Evolutionary conservation across 2,329 filamentous ascomycete genomes (phyloP), one percentile per base, ranked within the genome.

Genomic region (Apiospora hydei): DNA sequence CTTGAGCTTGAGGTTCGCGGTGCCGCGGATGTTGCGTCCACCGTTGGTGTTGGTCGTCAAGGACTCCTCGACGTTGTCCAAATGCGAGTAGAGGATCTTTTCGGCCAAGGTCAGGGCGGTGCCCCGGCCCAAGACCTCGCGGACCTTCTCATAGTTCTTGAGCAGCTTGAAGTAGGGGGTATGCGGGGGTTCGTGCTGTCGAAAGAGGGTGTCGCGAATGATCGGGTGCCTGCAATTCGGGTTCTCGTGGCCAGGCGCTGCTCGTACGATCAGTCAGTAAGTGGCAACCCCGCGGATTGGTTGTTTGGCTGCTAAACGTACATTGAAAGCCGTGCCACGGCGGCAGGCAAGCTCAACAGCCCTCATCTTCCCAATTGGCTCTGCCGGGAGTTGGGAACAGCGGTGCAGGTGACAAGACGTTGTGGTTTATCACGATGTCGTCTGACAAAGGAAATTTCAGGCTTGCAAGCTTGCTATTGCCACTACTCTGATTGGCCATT

Each of bases 21-120:
- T 91, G 76, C 96, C 96, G 57, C 96, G 91, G 74, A 99, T 92
- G 79, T 92, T 89, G 69, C 89, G 89, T 76, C 95, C 96, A 88
- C 95, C 94, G 83, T 94, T 89, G 69, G 95, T 98, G 79, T 91
- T 90, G 70, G 89, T 90, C 73, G 98, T 87, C 70, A 99, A 89
- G 49, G 94, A 95, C 82, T 97, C 95, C 83, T 98, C 95, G 8
- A 92, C 90, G 79, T 94, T 93, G 84, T 96, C 92, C 75, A 99
- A 87, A 85, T 99, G 96, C 78, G 95, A 94, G 87, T 98, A 99
- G 72, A 99, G 89, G 79, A 99, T 98, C 89, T 99, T 99, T 85
- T 99, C 96, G 75, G 96, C 95, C 72, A 99, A 89, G 2, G 96
- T 98, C 73, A 99, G 89, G 71, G 78, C 87, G 4, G 70, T 71